phyloP scores from a whole-genome alignment of 495 filamentous ascomycete species.

The Thozetella sp. region DNA sequence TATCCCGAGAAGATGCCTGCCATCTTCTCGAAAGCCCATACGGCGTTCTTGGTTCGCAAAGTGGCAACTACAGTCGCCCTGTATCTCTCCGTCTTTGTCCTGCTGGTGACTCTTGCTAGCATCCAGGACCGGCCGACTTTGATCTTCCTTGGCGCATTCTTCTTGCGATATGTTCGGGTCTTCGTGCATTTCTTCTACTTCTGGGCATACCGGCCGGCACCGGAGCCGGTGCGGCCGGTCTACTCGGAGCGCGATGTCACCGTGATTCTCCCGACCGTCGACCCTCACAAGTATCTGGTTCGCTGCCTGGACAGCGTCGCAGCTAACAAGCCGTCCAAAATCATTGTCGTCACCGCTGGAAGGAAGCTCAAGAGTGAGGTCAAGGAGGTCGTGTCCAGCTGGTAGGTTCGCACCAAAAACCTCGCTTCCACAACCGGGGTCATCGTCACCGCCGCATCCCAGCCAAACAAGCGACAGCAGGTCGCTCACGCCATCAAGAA shows the following conservation, averaged over 20 bases:
- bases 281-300: constrained; percentile 32
- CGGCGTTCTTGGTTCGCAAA: no score
- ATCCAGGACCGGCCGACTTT: background rate
- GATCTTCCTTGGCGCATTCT: constrained; percentile 5
- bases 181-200: constrained; percentile 45
- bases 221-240: constrained; percentile 26
- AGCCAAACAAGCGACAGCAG: constrained; percentile 49
- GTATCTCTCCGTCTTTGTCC: background rate
- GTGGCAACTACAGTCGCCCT: background rate
- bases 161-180: constrained; percentile 46
- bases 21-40: no score
- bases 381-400: constrained; percentile 6
- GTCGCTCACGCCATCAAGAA: constrained; percentile 41
- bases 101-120: background rate
- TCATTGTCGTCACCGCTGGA: constrained; percentile 39
- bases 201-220: constrained; percentile 40
- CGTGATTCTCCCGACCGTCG: constrained; percentile 56
- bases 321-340: constrained; percentile 24
- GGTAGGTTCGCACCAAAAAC: background rate
- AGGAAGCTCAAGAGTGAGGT: constrained; percentile 14
- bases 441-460: constrained; percentile 13
- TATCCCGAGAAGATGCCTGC: no score
- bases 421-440: constrained; percentile 16
- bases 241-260: constrained; percentile 49
- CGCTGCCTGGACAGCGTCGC: constrained; percentile 31